phyloP scores from a whole-genome alignment of 1,284 basidiomycete species.

The Fomitiporia mediterranea region DNA sequence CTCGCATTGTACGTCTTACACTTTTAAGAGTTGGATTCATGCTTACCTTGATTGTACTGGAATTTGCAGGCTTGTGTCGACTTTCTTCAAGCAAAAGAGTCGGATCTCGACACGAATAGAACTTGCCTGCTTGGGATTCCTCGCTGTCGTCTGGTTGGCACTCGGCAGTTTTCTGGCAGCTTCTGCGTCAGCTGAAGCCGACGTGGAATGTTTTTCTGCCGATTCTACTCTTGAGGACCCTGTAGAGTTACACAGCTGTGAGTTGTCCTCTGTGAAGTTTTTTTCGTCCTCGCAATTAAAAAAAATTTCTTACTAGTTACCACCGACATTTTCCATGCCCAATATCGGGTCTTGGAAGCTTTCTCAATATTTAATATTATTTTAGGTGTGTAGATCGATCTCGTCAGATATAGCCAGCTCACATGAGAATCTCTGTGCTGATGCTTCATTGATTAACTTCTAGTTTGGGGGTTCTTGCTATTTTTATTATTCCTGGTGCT shows the following conservation, averaged over 20 bases:
- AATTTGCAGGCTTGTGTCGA: slow-evolving; percentile 51
- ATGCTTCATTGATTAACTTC: slow-evolving; percentile 13
- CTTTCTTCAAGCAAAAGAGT: slow-evolving; percentile 58
- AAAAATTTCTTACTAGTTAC: slow-evolving; percentile 41
- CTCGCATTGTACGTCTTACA: slow-evolving; percentile 52
- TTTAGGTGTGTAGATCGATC: slow-evolving; percentile 44
- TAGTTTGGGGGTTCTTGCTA: slow-evolving; percentile 60
- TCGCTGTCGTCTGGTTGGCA: slow-evolving; percentile 76
- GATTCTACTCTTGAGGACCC: slow-evolving; percentile 43
- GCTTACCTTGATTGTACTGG: neutral
- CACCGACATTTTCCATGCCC: slow-evolving; percentile 73
- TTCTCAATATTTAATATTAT: slow-evolving; percentile 74
- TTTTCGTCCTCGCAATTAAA: slow-evolving; percentile 26
- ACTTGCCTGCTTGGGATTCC: slow-evolving; percentile 60
- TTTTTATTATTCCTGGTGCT: slow-evolving; percentile 60
- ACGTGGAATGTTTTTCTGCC: slow-evolving; percentile 74
- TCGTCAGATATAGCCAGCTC: slow-evolving; percentile 4
- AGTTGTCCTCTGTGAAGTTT: slow-evolving; percentile 28
- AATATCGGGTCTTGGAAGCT: slow-evolving; percentile 72
- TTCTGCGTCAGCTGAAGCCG: slow-evolving; percentile 68
- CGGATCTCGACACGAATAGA: slow-evolving; percentile 76
- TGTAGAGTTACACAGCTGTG: slow-evolving; percentile 56
- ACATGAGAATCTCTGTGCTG: slow-evolving; percentile 7
- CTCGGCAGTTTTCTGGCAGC: slow-evolving; percentile 66
- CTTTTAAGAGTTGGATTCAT: neutral